Conservation (phyloP, 2,329 filamentous ascomycete genomes). For the Fulvia fulva region DNA sequence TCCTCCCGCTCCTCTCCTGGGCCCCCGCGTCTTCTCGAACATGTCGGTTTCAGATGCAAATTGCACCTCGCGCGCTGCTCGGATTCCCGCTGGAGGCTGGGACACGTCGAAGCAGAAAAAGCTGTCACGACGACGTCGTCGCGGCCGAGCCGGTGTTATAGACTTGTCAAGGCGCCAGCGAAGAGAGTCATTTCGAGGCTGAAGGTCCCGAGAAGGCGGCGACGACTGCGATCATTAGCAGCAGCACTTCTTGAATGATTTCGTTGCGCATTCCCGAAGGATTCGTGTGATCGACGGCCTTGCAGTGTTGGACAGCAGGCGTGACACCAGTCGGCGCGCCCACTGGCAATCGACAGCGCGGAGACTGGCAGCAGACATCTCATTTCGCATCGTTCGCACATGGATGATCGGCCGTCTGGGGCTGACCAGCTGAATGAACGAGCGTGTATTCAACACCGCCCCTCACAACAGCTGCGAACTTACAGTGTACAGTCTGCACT, state of each 20-base stretch:
- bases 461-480: background rate
- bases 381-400: background rate
- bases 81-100: background rate
- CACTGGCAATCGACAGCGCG: background rate
- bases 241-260: no score
- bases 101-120: background rate
- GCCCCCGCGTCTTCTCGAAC: no score
- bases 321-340: background rate
- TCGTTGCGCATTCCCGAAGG: background rate
- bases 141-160: background rate
- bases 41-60: background rate
- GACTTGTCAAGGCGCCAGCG: background rate
- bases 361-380: background rate
- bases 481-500: background rate
- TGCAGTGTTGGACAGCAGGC: background rate
- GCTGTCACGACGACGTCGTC: background rate
- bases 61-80: background rate
- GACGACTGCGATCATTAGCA: background rate
- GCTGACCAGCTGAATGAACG: background rate
- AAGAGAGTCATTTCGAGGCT: background rate
- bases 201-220: background rate
- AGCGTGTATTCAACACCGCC: background rate
- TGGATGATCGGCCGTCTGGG: background rate
- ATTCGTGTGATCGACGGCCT: background rate
- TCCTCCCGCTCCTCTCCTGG: background rate